phyloP scores from a whole-genome alignment of 2,329 filamentous ascomycete species.

The Fusarium odoratissimum region DNA sequence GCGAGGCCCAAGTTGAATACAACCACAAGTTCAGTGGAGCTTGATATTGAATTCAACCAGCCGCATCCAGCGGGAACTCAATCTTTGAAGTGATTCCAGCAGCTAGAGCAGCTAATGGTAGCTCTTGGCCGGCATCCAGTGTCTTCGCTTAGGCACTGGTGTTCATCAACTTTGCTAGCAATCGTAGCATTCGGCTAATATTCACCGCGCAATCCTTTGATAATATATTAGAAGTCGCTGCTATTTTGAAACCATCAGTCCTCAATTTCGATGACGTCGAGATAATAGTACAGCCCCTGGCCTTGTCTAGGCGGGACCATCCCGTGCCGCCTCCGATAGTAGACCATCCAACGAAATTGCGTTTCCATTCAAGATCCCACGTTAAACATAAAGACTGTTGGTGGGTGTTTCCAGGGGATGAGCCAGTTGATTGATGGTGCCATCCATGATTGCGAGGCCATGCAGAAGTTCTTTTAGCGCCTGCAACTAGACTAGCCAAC shows the following conservation, averaged over 20 bases:
- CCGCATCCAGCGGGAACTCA: slow-evolving; percentile 28
- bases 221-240: background rate
- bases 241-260: slow-evolving; percentile 8
- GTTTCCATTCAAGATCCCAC: slow-evolving; percentile 15
- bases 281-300: slow-evolving; percentile 21
- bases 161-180: background rate
- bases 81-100: background rate
- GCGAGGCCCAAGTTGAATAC: slow-evolving; percentile 16
- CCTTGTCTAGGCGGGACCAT: slow-evolving; percentile 19
- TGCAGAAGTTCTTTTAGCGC: slow-evolving; percentile 9
- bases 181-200: background rate
- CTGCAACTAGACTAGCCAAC: slow-evolving; percentile 1
- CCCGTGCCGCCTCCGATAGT: slow-evolving; percentile 22
- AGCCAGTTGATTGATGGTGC: slow-evolving; percentile 8
- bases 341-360: slow-evolving; percentile 30
- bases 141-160: background rate
- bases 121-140: background rate
- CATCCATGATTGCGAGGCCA: slow-evolving; percentile 12
- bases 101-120: background rate
- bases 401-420: background rate
- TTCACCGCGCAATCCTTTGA: background rate
- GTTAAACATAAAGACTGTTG: slow-evolving; percentile 14
- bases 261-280: slow-evolving; percentile 23
- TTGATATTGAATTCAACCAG: slow-evolving; percentile 30
- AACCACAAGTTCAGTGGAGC: slow-evolving; percentile 29